A percentile compares a stretch with the other conserved stretches of the same genome.
phyloP scores from a whole-genome alignment of 2,329 filamentous ascomycete genomes.

The Penicillium sp. region DNA sequence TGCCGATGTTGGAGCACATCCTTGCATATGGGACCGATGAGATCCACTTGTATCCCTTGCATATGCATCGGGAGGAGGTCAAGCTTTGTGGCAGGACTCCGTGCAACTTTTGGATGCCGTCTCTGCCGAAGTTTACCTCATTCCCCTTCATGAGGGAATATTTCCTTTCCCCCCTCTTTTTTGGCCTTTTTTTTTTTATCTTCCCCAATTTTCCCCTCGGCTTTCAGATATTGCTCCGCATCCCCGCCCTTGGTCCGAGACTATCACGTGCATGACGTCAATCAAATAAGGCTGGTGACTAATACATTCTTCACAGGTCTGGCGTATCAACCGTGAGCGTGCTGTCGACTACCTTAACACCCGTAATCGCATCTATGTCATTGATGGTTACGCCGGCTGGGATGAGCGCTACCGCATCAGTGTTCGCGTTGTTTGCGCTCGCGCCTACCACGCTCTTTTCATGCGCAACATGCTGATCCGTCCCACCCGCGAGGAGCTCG shows the following conservation, averaged over 20 bases:
- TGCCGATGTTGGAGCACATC: constrained; percentile 12
- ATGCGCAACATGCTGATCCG: constrained; percentile 99
- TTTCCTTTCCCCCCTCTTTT: background rate
- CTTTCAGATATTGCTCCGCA: constrained; percentile 6
- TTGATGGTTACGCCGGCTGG: constrained; percentile 97
- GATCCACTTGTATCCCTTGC: constrained; percentile 26
- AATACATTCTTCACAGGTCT: constrained; percentile 64
- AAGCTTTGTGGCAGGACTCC: constrained; percentile 25
- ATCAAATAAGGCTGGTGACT: constrained; percentile 10
- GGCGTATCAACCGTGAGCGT: constrained; percentile 99
- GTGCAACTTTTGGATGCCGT: constrained; percentile 7
- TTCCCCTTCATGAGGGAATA: background rate
- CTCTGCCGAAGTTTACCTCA: background rate
- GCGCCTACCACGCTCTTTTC: constrained; percentile 98
- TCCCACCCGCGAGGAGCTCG: constrained; percentile 82
- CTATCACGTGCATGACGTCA: constrained; percentile 34
- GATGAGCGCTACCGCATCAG: constrained; percentile 97
- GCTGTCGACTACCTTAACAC: constrained; percentile 99
- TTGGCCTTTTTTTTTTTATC: background rate
- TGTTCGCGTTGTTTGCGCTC: constrained; percentile 96
- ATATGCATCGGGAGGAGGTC: constrained; percentile 20
- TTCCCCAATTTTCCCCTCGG: constrained; percentile 5
- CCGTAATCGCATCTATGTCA: constrained; percentile 95
- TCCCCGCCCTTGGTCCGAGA: constrained; percentile 14
- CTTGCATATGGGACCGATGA: constrained; percentile 21